A percentile compares a stretch with the other conserved stretches of the same genome.
These are phyloP conservation scores for Apiotrichum gamsii DNA, from an alignment of 1,284 basidiomycete genomes.

Conservation along the genomic window DNA sequence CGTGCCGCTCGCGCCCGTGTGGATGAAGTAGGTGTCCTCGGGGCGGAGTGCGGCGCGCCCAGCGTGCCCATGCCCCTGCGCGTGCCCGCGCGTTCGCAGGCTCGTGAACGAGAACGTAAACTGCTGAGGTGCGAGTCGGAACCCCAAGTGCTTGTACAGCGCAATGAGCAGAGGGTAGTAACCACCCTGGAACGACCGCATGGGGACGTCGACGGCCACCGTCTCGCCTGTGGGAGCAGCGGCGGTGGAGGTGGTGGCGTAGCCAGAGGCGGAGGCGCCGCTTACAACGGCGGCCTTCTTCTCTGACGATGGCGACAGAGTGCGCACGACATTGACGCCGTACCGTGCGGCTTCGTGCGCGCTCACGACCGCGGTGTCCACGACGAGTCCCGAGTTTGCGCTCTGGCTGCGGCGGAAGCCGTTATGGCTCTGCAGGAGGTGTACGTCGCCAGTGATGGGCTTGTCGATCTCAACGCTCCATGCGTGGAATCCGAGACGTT, in stretches of 20 bases:
- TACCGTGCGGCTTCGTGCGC: no score
- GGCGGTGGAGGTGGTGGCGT: neutral
- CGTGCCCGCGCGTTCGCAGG: constrained; percentile 23
- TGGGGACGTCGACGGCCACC: constrained; percentile 61
- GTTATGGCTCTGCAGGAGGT: no score
- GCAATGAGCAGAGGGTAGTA: constrained; percentile 64
- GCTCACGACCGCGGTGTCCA: no score
- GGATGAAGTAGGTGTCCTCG: constrained; percentile 54
- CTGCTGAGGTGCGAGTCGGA: constrained; percentile 48
- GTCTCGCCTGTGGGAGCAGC: neutral
- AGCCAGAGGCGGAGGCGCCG: neutral
- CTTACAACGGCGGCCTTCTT: constrained; percentile 42
- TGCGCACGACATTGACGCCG: no score
- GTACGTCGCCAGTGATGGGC: neutral
- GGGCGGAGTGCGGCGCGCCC: constrained; percentile 21
- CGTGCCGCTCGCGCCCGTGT: constrained; percentile 59
- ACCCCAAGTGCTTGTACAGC: constrained; percentile 57
- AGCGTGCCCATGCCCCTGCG: neutral
- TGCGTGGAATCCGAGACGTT: constrained; percentile 36
- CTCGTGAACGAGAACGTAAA: constrained; percentile 66
- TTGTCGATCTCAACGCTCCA: constrained; percentile 26
- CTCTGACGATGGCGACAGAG: constrained; percentile 51
- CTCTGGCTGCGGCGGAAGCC: no score
- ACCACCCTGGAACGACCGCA: constrained; percentile 71
- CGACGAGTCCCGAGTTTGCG: neutral